These are phyloP conservation scores for Neoconidiobolus thromboides DNA, from an alignment of 371 early-diverging fungal genomes.

Conservation along the genomic window DNA sequence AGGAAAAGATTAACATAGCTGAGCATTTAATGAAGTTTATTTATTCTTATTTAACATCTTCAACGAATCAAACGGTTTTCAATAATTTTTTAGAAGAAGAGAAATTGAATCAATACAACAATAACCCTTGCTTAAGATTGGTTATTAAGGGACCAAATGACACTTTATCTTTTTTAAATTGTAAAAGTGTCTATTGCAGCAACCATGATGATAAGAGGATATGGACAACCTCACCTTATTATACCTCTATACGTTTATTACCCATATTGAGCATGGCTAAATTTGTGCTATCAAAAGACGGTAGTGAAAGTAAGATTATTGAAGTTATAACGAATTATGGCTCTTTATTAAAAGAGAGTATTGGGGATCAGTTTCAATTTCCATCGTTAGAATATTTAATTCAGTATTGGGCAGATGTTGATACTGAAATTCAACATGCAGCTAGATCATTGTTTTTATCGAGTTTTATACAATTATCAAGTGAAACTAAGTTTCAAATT, in stretches of 20 bases:
- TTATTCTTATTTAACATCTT: no score
- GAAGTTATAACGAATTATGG: background rate
- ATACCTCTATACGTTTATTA: constrained; percentile 1
- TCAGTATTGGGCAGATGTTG: constrained; percentile 73
- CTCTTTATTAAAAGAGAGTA: constrained; percentile 20
- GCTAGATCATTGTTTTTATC: no score
- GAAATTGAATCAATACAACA: no score
- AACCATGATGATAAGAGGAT: no score
- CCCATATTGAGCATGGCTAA: background rate
- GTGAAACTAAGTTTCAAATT: constrained; percentile 19
- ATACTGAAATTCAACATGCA: constrained; percentile 27
- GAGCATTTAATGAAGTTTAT: no score
- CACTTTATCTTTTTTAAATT: no score
- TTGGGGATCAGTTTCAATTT: constrained; percentile 27
- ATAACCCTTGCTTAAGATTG: no score
- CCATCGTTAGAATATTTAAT: constrained; percentile 56
- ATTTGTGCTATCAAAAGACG: background rate
- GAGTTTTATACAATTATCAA: constrained; percentile 11
- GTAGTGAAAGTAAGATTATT: background rate
- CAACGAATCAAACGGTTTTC: no score
- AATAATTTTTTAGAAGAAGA: no score
- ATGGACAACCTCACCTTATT: background rate
- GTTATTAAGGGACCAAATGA: no score
- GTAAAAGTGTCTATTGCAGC: no score
- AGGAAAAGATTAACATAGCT: no score